Evolutionary conservation across 768 basidiomycete genomes (phyloP), one percentile per base, ranked within the genome.

Genomic region (Terana coerulea): DNA sequence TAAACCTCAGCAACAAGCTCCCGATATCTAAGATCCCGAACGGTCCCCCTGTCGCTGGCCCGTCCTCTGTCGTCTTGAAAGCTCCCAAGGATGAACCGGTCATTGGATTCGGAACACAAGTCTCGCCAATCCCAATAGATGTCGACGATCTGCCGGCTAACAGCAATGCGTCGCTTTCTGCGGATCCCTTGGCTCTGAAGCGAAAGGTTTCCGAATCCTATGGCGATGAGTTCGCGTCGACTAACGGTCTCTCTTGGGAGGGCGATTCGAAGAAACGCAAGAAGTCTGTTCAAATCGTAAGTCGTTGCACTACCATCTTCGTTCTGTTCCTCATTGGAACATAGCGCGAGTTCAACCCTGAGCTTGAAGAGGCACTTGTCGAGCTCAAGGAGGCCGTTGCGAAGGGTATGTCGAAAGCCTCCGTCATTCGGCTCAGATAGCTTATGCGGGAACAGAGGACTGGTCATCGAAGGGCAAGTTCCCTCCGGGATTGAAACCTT

Each of bases 391-490:
- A 53, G 19, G 75, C 75, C n/a, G 83, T 90, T 25, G 68, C 73
- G 11, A 74, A 76, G 54, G 84, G 84, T 83, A n/a, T n/a, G 56
- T 53, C 14, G 35, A 37, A 17, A 10, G 28, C 21, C 19, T 25
- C 36, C 10, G 10, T 14, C 7, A 1, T 52, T 29, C 22, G 21
- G 29, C 17, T 17, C 40, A 12, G n/a, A 17, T 44, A 7, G n/a
- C 8, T 22, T n/a, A 33, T 36, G 31, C 3, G 17, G 29, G 45
- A 31, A 15, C 15, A 90, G 91, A 91, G 65, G 74, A 72, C 33
- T 95, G 88, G 86, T 78, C 79, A 34, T 72, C 78, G 53, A 94
- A 91, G 71, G 87, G 86, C 61, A 95, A 92, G 64, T 99, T 99
- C 72, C 95, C 95, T 7, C 83, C 84, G 0, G 61, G 67, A 5